These are phyloP conservation scores for Silene conica DNA, from an alignment of 148 eudicot genomes.

Conservation along the genomic window DNA sequence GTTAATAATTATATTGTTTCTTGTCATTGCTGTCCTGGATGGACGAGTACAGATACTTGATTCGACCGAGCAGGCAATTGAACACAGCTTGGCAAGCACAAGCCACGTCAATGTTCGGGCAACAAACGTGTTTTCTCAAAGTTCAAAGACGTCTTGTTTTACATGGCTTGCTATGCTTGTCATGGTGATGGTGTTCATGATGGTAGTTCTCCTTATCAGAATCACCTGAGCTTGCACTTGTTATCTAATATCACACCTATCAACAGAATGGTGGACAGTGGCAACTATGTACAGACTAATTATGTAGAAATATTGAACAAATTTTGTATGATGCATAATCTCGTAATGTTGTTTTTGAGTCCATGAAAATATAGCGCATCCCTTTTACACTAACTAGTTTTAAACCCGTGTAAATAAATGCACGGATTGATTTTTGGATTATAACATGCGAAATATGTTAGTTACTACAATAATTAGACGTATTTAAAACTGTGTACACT, in stretches of 20 bases:
- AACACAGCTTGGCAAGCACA: slow-evolving; percentile 89
- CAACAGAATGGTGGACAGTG: background rate
- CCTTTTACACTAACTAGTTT: no score
- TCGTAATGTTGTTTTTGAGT: no score
- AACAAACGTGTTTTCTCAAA: slow-evolving; percentile 52
- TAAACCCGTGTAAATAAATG: no score
- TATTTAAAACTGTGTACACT: no score
- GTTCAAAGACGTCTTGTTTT: slow-evolving; percentile 72
- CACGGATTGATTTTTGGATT: no score
- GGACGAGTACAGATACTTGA: slow-evolving; percentile 61
- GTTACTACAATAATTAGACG: no score
- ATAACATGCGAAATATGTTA: no score
- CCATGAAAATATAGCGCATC: no score
- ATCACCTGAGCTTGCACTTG: slow-evolving; percentile 39
- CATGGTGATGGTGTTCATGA: slow-evolving; percentile 67
- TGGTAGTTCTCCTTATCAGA: slow-evolving; percentile 89
- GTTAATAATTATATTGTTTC: background rate
- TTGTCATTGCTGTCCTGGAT: background rate
- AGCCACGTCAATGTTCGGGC: slow-evolving; percentile 67
- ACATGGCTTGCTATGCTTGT: slow-evolving; percentile 74
- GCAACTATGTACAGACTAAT: background rate
- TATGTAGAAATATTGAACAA: background rate
- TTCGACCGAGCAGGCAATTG: slow-evolving; percentile 90
- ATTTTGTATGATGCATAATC: background rate
- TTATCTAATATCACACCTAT: no score